Conservation (phyloP, 106 monocot genomes). For the Iris macrosiphon region DNA sequence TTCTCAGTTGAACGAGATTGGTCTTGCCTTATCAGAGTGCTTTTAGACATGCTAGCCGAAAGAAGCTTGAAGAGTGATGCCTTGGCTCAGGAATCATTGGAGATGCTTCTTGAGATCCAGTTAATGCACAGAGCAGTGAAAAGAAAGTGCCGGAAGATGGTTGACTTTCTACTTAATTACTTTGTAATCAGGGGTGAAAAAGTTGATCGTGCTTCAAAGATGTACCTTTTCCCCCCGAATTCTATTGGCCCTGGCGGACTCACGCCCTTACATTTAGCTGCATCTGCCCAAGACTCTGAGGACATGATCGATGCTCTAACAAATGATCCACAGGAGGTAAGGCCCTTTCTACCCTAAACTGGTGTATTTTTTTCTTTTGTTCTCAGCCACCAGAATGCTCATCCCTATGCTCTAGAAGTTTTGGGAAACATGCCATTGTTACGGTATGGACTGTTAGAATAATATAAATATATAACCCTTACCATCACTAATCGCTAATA, state of each 20-base stretch:
- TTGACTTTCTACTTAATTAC: slow-evolving; percentile 71
- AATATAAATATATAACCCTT: too few relatives aligned
- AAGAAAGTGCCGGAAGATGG: slow-evolving; percentile 82
- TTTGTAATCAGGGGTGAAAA: slow-evolving; percentile 7
- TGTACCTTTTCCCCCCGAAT: slow-evolving; percentile 70
- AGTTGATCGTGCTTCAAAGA: slow-evolving; percentile 17
- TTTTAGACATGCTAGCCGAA: slow-evolving; percentile 66
- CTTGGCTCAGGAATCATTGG: slow-evolving; percentile 47
- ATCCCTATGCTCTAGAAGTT: too few relatives aligned
- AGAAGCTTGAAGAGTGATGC: slow-evolving; percentile 30
- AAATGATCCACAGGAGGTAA: slow-evolving; percentile 84
- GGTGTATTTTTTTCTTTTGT: too few relatives aligned
- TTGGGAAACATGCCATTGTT: too few relatives aligned
- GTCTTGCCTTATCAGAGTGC: slow-evolving; percentile 39
- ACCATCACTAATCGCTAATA: too few relatives aligned
- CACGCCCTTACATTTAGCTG: slow-evolving; percentile 89
- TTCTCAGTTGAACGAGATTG: slow-evolving; percentile 86
- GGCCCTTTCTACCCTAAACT: neutral
- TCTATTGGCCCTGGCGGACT: slow-evolving; percentile 57
- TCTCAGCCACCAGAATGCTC: too few relatives aligned
- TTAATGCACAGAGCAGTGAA: slow-evolving; percentile 77
- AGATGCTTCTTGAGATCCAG: slow-evolving; percentile 68
- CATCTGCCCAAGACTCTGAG: slow-evolving; percentile 52
- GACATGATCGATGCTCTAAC: slow-evolving; percentile 84
- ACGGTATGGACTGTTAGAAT: too few relatives aligned